A percentile compares a stretch with the other conserved stretches of the same genome.
Conservation (phyloP, 2,329 filamentous ascomycete species). For the Pseudodiploospora longispora region DNA sequence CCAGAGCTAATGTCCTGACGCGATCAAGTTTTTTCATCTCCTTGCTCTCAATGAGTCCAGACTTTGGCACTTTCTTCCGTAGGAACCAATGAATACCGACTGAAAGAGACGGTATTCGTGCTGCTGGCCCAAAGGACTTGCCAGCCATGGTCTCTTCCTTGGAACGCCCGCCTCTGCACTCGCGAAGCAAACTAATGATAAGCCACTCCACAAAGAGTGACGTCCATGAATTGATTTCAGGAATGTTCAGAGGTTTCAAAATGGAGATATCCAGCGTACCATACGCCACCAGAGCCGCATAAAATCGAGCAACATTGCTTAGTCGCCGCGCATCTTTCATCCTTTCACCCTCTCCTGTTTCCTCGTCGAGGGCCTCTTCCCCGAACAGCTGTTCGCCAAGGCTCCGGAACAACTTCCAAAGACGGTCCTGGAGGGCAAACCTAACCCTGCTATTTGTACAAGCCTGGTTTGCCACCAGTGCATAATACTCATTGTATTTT, state of each 20-base stretch:
- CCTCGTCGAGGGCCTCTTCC: conserved; percentile 46
- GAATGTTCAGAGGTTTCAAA: conserved; percentile 67
- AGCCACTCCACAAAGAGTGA: conserved; percentile 73
- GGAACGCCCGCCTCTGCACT: conserved; percentile 40
- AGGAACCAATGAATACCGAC: conserved; percentile 74
- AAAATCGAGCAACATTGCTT: conserved; percentile 46
- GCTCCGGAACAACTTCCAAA: conserved; percentile 79
- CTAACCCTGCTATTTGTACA: conserved; percentile 67
- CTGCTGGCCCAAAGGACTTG: conserved; percentile 58
- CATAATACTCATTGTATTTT: conserved; percentile 89
- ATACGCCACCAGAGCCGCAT: conserved; percentile 41
- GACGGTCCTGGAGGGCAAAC: conserved; percentile 77
- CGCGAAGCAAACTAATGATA: conserved; percentile 65
- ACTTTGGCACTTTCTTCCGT: conserved; percentile 63
- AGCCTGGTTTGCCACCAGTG: conserved; percentile 70
- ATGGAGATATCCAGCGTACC: conserved; percentile 38
- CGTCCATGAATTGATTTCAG: conserved; percentile 68
- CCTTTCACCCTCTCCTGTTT: conserved; percentile 38
- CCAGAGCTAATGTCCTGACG: conserved; percentile 26
- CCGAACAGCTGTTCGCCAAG: conserved; percentile 75
- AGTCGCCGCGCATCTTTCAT: conserved; percentile 42
- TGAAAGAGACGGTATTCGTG: conserved; percentile 58
- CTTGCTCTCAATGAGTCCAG: conserved; percentile 43
- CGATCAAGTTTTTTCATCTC: conserved; percentile 36
- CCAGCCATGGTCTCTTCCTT: conserved; percentile 51